Conservation (phyloP, 306 rosid species). For the Malus domestica region ASM211411v1 NC_041790.1:33478001-33478500, state of each 20-base stretch:
- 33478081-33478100: slow-evolving; percentile 16
- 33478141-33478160: slow-evolving; percentile 42
- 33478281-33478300: neutral
- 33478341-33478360: neutral
- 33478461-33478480: slow-evolving; percentile 22
- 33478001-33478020: slow-evolving; percentile 28
- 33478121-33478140: slow-evolving; percentile 23
- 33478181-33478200: slow-evolving; percentile 53
- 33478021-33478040: slow-evolving; percentile 37
- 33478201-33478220: slow-evolving; percentile 37
- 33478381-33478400: slow-evolving; percentile 10
- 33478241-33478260: slow-evolving; percentile 23
- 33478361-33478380: neutral
- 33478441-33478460: slow-evolving; percentile 9
- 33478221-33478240: slow-evolving; percentile 51
- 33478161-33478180: slow-evolving; percentile 63
- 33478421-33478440: slow-evolving; percentile 6
- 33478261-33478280: slow-evolving; percentile 22
- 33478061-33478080: slow-evolving; percentile 22
- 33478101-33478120: slow-evolving; percentile 22
- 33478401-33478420: slow-evolving; percentile 44
- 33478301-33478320: neutral
- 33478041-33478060: slow-evolving; percentile 21
- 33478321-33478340: slow-evolving; percentile 5
- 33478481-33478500: slow-evolving; percentile 22